A percentile compares a stretch with the other conserved stretches of the same genome.
Conservation (phyloP, 495 filamentous ascomycete genomes). For the Hypoxylon crocopeplum region DNA sequence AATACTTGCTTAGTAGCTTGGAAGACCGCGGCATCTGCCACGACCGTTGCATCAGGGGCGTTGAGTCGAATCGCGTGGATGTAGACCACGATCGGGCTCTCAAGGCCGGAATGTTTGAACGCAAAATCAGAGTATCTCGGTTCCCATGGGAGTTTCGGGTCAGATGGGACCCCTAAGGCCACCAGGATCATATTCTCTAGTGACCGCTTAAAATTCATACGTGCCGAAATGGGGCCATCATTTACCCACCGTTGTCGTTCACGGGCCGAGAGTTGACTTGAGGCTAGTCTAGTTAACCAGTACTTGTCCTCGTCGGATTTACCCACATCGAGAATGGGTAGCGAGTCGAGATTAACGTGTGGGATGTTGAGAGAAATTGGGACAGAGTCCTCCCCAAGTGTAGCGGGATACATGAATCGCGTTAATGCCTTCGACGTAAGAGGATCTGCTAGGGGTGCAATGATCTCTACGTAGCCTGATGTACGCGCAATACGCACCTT, state of each 20-base stretch:
- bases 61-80: slow-evolving; percentile 50
- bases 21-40: slow-evolving; percentile 58
- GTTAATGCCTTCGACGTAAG: slow-evolving; percentile 28
- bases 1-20: slow-evolving; percentile 45
- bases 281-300: slow-evolving; percentile 48
- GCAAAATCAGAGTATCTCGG: no score
- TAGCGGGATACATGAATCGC: slow-evolving; percentile 42
- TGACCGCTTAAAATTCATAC: slow-evolving; percentile 57
- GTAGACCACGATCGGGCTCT: slow-evolving; percentile 51
- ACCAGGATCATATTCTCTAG: slow-evolving; percentile 54
- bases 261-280: slow-evolving; percentile 47
- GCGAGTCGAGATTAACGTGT: slow-evolving; percentile 49
- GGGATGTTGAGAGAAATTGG: slow-evolving; percentile 48
- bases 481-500: slow-evolving; percentile 54
- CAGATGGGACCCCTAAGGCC: no score
- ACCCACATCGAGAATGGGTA: slow-evolving; percentile 48
- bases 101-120: slow-evolving; percentile 37
- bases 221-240: no score
- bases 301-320: slow-evolving; percentile 27
- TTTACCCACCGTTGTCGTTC: no score
- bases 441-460: slow-evolving; percentile 43
- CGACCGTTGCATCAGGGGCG: slow-evolving; percentile 46
- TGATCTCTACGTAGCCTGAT: slow-evolving; percentile 55
- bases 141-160: no score
- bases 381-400: slow-evolving; percentile 10